These are phyloP conservation scores for Auricularia heimuer DNA, from an alignment of 768 basidiomycete genomes.

Conservation along the genomic window DNA sequence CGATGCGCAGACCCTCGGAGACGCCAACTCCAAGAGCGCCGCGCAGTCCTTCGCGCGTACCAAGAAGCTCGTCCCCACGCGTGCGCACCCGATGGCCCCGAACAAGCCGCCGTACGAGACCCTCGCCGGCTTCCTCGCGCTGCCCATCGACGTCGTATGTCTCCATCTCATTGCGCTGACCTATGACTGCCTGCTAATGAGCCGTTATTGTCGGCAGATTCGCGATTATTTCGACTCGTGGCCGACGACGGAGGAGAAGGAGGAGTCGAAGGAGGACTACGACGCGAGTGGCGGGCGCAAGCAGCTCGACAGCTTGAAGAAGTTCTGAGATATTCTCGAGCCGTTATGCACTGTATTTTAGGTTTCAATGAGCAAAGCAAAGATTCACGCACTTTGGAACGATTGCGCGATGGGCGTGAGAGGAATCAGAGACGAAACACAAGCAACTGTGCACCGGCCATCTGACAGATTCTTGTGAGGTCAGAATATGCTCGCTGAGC, in stretches of 20 bases:
- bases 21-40: constrained; percentile 33
- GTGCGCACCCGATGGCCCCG: constrained; percentile 42
- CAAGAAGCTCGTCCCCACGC: constrained; percentile 54
- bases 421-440: too few species aligned
- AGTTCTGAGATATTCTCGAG: neutral
- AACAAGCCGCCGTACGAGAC: constrained; percentile 56
- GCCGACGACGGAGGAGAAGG: neutral
- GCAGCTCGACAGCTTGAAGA: neutral
- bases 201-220: neutral
- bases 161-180: neutral
- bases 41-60: constrained; percentile 41
- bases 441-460: too few species aligned
- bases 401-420: too few species aligned
- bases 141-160: constrained; percentile 39
- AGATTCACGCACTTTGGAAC: too few species aligned
- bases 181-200: neutral
- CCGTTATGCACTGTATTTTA: too few species aligned
- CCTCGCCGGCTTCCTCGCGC: constrained; percentile 39
- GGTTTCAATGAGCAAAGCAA: too few species aligned
- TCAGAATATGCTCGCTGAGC: too few species aligned
- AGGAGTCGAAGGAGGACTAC: neutral
- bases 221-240: neutral
- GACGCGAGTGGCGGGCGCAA: neutral
- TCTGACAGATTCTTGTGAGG: too few species aligned
- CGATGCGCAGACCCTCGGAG: constrained; percentile 24